A percentile compares a stretch with the other conserved stretches of the same genome.
Evolutionary conservation across 345 rosid genomes (phyloP).

Genomic region (Rhodomyrtus tomentosa): DNA sequence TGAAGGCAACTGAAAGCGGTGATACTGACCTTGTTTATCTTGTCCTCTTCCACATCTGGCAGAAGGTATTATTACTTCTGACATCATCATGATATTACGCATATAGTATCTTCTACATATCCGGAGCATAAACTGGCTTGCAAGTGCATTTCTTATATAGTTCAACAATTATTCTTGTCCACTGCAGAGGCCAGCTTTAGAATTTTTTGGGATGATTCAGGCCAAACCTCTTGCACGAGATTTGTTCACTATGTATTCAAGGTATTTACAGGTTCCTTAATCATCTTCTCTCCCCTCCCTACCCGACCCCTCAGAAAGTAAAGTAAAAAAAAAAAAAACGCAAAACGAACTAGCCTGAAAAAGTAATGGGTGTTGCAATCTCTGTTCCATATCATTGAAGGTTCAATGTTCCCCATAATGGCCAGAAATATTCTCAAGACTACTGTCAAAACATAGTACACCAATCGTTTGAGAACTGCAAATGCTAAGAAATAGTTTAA

Average conservation of each 20-base stretch:
- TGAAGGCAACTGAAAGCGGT: slow-evolving; percentile 92
- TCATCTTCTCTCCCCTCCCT: not conserved
- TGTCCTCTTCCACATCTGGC: slow-evolving; percentile 95
- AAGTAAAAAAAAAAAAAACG: not conserved
- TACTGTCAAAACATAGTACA: not conserved
- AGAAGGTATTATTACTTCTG: slow-evolving; percentile 36
- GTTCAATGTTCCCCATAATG: not conserved
- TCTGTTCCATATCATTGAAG: not conserved
- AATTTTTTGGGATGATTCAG: slow-evolving; percentile 84
- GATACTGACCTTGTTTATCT: slow-evolving; percentile 94
- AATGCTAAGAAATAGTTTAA: not conserved
- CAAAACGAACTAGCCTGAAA: not conserved
- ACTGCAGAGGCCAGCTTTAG: slow-evolving; percentile 70
- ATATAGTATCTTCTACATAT: not conserved
- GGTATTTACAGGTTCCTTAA: slow-evolving; percentile 24
- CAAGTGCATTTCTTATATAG: not conserved
- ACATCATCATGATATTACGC: not conserved
- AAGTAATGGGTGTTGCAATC: not conserved
- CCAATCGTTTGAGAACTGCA: not conserved
- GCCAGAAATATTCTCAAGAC: not conserved
- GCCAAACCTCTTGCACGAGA: slow-evolving; percentile 79
- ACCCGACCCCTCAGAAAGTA: not conserved
- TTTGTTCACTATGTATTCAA: slow-evolving; percentile 63
- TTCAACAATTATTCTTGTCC: not conserved
- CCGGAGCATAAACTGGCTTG: not conserved